These are phyloP conservation scores for Terana coerulea DNA, from an alignment of 768 basidiomycete genomes.

Conservation along the genomic window DNA sequence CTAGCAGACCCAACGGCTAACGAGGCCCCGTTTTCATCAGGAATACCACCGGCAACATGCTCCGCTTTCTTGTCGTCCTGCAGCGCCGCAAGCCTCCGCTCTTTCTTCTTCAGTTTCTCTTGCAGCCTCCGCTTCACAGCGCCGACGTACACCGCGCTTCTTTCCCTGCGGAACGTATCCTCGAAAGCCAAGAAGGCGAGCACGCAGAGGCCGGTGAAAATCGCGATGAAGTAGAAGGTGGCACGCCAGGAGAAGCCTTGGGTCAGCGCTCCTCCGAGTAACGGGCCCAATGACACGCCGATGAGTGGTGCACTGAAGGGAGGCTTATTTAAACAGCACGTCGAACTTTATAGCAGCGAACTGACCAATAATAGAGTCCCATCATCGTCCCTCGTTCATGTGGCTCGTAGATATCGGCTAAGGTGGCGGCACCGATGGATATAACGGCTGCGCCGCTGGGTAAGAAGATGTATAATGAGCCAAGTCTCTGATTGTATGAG, in stretches of 20 bases:
- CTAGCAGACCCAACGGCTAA: too few relatives aligned
- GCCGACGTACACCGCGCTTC: slow-evolving; percentile 76
- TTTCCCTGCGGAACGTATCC: slow-evolving; percentile 81
- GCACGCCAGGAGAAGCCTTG: slow-evolving; percentile 73
- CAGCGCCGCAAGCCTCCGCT: too few relatives aligned
- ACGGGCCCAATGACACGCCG: slow-evolving; percentile 64
- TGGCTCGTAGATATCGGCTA: slow-evolving; percentile 77
- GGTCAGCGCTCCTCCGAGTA: slow-evolving; percentile 67
- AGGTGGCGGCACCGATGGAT: slow-evolving; percentile 69
- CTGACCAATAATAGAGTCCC: slow-evolving; percentile 63
- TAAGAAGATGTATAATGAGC: slow-evolving; percentile 3
- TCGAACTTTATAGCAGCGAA: neutral
- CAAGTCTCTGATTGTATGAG: neutral
- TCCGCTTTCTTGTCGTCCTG: too few relatives aligned
- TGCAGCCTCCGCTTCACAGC: slow-evolving; percentile 50
- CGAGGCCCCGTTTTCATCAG: too few relatives aligned
- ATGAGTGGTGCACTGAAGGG: slow-evolving; percentile 61
- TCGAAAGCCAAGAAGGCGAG: slow-evolving; percentile 64
- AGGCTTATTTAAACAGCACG: neutral
- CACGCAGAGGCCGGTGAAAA: slow-evolving; percentile 52
- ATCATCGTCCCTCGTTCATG: slow-evolving; percentile 72
- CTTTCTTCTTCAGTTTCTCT: too few relatives aligned
- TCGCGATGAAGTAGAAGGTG: slow-evolving; percentile 78
- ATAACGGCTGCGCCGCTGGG: slow-evolving; percentile 62
- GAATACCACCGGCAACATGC: too few relatives aligned